phyloP scores from a whole-genome alignment of 2,329 filamentous ascomycete genomes.

The Trichoderma citrinoviride region DNA sequence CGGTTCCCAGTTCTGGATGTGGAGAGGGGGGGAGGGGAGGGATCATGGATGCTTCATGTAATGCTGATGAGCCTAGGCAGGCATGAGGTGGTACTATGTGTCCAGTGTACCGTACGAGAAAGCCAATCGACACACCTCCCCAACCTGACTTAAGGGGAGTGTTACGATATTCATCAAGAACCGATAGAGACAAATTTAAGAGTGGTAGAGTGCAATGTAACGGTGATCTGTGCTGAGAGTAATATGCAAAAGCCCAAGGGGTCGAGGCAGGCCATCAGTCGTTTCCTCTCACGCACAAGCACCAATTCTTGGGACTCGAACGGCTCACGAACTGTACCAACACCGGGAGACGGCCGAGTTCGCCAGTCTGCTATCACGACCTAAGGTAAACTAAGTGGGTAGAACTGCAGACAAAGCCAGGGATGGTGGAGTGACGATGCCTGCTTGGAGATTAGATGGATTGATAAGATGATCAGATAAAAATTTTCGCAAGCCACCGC shows the following conservation, averaged over 20 bases:
- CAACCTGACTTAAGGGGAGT: not conserved
- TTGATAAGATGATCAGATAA: conserved; percentile 25
- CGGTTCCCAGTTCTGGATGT: not conserved
- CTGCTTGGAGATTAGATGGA: conserved; percentile 19
- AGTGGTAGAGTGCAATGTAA: not conserved
- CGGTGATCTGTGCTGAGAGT: not conserved
- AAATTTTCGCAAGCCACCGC: conserved; percentile 7
- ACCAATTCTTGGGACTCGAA: not conserved
- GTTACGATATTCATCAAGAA: not conserved
- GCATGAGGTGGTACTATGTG: too few relatives aligned
- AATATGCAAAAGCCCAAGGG: not conserved
- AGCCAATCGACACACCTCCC: not conserved
- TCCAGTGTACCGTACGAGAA: too few relatives aligned
- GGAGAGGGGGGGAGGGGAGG: not conserved
- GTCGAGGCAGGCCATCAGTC: not conserved
- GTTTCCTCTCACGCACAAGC: not conserved
- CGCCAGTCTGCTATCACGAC: not conserved
- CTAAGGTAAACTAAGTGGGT: conserved; percentile 8
- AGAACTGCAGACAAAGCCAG: conserved; percentile 2
- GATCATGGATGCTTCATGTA: too few relatives aligned
- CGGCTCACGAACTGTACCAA: not conserved
- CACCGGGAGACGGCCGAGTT: conserved; percentile 8
- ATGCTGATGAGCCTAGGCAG: not conserved
- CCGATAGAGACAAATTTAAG: not conserved
- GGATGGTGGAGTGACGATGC: conserved; percentile 10